phyloP scores from a whole-genome alignment of 306 rosid genomes.

The Sicyos baderoa region DNA sequence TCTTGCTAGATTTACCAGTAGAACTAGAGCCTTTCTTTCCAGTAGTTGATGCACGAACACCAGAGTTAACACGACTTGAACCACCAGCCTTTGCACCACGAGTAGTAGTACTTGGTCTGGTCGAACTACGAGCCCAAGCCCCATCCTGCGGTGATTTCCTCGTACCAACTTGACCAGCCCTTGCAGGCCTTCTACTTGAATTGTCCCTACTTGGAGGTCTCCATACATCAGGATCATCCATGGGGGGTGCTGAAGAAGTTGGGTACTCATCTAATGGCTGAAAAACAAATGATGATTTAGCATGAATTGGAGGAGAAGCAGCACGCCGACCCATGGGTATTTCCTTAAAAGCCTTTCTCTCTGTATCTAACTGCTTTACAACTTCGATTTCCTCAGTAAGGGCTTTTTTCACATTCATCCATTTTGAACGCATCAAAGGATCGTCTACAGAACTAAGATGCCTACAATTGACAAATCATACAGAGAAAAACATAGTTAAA shows the following conservation, averaged over 20 bases:
- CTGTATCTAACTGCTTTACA: constrained; percentile 76
- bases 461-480: constrained; percentile 28
- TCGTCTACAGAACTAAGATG: constrained; percentile 68
- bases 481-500: constrained; percentile 1
- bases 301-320: constrained; percentile 62
- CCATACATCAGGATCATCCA: constrained; percentile 96
- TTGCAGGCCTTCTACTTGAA: constrained; percentile 49
- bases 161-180: constrained; percentile 48
- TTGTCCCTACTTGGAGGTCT: constrained; percentile 85
- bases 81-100: constrained; percentile 59
- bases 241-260: constrained; percentile 56
- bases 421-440: constrained; percentile 68
- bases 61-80: constrained; percentile 49
- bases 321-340: constrained; percentile 63
- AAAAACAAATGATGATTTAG: constrained; percentile 69
- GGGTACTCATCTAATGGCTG: constrained; percentile 92
- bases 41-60: constrained; percentile 44
- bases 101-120: constrained; percentile 42
- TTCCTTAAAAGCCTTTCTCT: constrained; percentile 71
- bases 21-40: constrained; percentile 49
- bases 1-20: constrained; percentile 60
- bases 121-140: constrained; percentile 70
- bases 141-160: constrained; percentile 79
- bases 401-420: constrained; percentile 91
- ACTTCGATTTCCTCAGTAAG: constrained; percentile 75